phyloP scores from a whole-genome alignment of 2,329 filamentous ascomycete species.

The Ampelomyces quisqualis region DNA sequence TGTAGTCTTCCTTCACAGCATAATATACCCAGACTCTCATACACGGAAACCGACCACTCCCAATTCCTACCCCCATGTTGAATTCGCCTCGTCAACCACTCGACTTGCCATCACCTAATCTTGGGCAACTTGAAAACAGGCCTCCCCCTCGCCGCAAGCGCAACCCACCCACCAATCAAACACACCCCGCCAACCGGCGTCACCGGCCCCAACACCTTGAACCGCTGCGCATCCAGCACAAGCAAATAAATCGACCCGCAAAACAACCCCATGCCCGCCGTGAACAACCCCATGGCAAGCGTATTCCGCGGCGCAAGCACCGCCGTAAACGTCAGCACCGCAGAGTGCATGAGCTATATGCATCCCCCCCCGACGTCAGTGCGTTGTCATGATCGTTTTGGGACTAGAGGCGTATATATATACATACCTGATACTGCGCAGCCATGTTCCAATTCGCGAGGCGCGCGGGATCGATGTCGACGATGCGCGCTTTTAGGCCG shows the following conservation, averaged over 20 bases:
- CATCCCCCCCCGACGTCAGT: no score
- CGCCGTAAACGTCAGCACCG: constrained; percentile 59
- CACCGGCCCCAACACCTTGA: constrained; percentile 62
- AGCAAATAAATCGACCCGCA: constrained; percentile 66
- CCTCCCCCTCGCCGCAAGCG: constrained; percentile 46
- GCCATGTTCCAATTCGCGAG: constrained; percentile 65
- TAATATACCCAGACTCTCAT: not conserved
- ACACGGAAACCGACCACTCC: not conserved
- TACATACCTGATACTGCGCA: constrained; percentile 64
- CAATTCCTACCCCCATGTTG: no score
- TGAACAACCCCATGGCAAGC: constrained; percentile 60
- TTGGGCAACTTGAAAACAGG: constrained; percentile 4
- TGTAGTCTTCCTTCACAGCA: constrained; percentile 50
- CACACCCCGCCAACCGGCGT: constrained; percentile 65
- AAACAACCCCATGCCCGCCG: constrained; percentile 67
- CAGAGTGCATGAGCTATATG: constrained; percentile 65
- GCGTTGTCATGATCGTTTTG: constrained; percentile 2
- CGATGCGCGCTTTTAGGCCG: constrained; percentile 62
- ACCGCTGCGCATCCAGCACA: constrained; percentile 61
- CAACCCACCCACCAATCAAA: constrained; percentile 65
- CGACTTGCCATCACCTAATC: constrained; percentile 1
- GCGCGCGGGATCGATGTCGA: constrained; percentile 59
- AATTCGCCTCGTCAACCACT: not conserved
- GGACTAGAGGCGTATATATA: not conserved
- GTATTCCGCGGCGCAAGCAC: constrained; percentile 57